Conservation (phyloP, 2,329 filamentous ascomycete species). For the Zymoseptoria tritici region DNA sequence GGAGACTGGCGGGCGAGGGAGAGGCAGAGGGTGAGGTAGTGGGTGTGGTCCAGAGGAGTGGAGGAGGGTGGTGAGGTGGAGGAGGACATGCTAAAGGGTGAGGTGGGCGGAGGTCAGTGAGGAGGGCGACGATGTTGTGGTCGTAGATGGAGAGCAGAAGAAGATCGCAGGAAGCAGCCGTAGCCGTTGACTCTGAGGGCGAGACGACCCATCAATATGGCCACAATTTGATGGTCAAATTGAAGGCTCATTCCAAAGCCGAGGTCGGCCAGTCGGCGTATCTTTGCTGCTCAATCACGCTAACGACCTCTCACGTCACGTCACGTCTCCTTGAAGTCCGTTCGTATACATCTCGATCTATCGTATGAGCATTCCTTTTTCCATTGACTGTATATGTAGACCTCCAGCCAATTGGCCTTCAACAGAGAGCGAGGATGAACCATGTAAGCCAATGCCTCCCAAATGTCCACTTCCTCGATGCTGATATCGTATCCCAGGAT, state of each 20-base stretch:
- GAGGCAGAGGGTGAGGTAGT: slow-evolving; percentile 65
- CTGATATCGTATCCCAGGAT: slow-evolving; percentile 5
- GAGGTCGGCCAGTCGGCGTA: neutral
- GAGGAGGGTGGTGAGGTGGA: neutral
- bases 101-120: neutral
- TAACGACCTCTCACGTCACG: neutral
- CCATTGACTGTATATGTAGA: neutral
- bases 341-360: neutral
- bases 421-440: neutral
- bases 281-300: neutral
- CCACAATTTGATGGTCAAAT: neutral
- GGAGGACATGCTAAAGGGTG: slow-evolving; percentile 2
- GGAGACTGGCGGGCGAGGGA: slow-evolving; percentile 70
- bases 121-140: neutral
- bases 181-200: no score
- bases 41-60: slow-evolving; percentile 8
- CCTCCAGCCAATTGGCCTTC: neutral
- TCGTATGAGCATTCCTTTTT: no score
- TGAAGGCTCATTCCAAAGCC: neutral
- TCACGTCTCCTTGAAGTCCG: neutral
- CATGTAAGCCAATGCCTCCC: neutral
- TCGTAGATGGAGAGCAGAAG: no score
- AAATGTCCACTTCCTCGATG: neutral
- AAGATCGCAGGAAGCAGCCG: no score
- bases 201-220: no score